phyloP scores from a whole-genome alignment of 257 asterid species.

The Solanum sparsipilum region DNA sequence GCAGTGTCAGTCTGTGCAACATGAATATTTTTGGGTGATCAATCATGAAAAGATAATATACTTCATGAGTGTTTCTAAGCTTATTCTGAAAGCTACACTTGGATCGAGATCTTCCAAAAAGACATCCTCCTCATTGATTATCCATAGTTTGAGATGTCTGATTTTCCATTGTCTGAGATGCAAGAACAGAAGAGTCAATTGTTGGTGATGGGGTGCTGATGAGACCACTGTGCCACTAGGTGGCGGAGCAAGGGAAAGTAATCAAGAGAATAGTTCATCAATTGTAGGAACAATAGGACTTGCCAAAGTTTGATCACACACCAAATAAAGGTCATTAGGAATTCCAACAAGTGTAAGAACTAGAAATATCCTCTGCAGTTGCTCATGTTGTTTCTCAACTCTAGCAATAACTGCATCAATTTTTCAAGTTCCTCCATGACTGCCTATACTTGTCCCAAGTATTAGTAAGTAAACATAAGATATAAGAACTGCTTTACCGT shows the following conservation, averaged over 20 bases:
- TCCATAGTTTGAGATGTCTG: background rate
- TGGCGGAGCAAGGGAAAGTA: background rate
- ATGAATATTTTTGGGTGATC: background rate
- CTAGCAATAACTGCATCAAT: background rate
- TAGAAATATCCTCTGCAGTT: background rate
- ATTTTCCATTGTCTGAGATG: background rate
- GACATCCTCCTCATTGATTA: background rate
- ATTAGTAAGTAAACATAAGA: background rate
- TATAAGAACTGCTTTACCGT: background rate
- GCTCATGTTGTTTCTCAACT: background rate
- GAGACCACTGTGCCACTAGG: background rate
- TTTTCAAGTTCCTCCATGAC: background rate
- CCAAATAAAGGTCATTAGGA: background rate
- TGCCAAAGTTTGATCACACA: background rate
- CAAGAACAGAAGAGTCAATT: background rate
- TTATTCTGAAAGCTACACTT: background rate
- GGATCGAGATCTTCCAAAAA: background rate
- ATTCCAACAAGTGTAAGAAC: background rate
- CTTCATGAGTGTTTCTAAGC: background rate
- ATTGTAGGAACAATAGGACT: background rate
- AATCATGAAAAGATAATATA: background rate
- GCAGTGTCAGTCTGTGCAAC: background rate
- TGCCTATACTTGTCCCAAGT: background rate
- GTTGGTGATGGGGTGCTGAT: background rate
- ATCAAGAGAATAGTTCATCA: background rate